A percentile compares a stretch with the other conserved stretches of the same genome.
Conservation (phyloP, 345 rosid species). For the Eucalyptus paniculata region DNA sequence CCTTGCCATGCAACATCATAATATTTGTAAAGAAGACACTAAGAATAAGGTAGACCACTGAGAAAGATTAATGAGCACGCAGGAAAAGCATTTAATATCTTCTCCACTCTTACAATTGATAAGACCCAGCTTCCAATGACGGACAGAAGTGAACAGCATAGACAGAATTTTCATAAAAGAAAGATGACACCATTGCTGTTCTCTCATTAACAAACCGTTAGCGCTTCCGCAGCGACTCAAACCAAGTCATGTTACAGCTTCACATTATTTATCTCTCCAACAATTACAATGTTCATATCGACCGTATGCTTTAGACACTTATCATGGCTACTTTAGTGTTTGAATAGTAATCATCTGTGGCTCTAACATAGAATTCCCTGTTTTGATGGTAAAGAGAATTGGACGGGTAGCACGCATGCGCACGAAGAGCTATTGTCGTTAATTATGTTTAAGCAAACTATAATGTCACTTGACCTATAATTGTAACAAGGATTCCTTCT, state of each 20-base stretch:
- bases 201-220: neutral
- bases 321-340: neutral
- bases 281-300: neutral
- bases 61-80: neutral
- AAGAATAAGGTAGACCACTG: neutral
- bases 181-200: neutral
- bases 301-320: neutral
- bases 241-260: neutral
- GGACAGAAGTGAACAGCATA: neutral
- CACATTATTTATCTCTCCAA: neutral
- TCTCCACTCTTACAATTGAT: neutral
- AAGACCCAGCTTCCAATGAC: neutral
- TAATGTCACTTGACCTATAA: neutral
- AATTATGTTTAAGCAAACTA: neutral
- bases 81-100: neutral
- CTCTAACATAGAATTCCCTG: neutral
- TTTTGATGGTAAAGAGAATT: neutral
- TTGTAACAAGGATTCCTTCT: neutral
- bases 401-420: too few species aligned
- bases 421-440: neutral
- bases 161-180: neutral
- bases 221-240: neutral
- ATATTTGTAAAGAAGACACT: neutral
- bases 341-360: neutral
- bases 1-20: neutral